Evolutionary conservation across 306 rosid genomes (phyloP).

Genomic region (Medicago arabica): DNA sequence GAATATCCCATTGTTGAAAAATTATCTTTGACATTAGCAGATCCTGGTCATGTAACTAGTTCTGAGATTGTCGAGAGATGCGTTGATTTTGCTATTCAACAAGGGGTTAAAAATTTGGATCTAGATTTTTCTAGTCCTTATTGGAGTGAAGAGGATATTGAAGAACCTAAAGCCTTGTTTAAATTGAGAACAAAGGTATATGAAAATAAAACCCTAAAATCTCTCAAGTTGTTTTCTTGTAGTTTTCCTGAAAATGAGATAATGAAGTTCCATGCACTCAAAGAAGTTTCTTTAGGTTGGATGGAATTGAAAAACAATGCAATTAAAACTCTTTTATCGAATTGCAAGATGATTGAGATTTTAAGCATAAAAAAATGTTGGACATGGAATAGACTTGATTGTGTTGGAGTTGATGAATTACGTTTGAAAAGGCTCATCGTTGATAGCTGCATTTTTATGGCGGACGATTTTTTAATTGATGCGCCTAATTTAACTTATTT

Average conservation of each 20-base stretch:
- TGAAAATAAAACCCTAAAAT: not conserved
- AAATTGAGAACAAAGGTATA: not conserved
- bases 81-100: not conserved
- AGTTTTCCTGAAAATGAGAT: not conserved
- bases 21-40: not conserved
- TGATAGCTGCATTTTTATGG: not conserved
- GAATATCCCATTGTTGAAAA: not conserved
- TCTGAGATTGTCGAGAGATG: not conserved
- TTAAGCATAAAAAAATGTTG: conserved; percentile 23
- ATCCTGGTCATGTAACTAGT: not conserved
- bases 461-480: not conserved
- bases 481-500: conserved; percentile 22
- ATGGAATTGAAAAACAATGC: not conserved
- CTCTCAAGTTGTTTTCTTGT: conserved; percentile 23
- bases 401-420: not conserved
- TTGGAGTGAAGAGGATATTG: not conserved
- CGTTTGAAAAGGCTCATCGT: conserved; percentile 15
- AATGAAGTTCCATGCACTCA: not conserved
- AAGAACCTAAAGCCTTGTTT: not conserved
- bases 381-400: not conserved
- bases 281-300: conserved; percentile 15
- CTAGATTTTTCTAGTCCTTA: conserved; percentile 33
- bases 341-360: conserved; percentile 4
- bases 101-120: conserved; percentile 25
- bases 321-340: not conserved